phyloP scores from a whole-genome alignment of 352 stramenopile species.

The Phytophthora aleatoria region DNA sequence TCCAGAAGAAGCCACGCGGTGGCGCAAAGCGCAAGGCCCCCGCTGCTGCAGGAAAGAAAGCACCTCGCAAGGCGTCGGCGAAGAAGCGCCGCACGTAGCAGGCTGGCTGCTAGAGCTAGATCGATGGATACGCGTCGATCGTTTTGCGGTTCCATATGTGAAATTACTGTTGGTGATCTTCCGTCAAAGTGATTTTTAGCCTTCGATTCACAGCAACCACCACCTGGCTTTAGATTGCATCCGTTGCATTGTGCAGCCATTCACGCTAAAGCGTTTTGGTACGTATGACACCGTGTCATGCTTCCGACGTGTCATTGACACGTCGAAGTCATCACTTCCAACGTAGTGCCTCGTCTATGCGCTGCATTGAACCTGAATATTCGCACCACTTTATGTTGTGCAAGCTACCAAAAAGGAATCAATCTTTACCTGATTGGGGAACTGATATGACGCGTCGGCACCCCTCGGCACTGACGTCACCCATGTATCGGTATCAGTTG shows the following conservation, averaged over 20 bases:
- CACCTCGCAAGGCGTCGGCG: conserved; percentile 45
- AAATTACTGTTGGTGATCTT: conserved; percentile 19
- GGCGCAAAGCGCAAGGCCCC: conserved; percentile 63
- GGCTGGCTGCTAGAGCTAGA: conserved; percentile 1
- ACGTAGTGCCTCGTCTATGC: conserved; percentile 18
- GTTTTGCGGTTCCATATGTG: conserved; percentile 22
- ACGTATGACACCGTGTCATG: too few relatives aligned
- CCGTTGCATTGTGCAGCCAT: too few relatives aligned
- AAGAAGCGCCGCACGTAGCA: conserved; percentile 65
- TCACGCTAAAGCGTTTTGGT: too few relatives aligned
- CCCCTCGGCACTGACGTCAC: too few relatives aligned
- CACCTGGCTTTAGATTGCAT: too few relatives aligned
- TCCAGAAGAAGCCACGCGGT: conserved; percentile 77
- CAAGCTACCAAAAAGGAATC: neutral
- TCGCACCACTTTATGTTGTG: neutral
- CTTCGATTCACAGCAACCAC: neutral
- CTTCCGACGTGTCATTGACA: neutral
- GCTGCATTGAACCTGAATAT: neutral
- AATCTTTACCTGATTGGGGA: conserved; percentile 1
- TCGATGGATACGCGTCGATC: conserved; percentile 22
- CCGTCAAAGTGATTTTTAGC: neutral
- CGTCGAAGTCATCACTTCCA: conserved; percentile 8
- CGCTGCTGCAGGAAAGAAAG: conserved; percentile 47
- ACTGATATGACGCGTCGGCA: too few relatives aligned
- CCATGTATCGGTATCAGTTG: too few relatives aligned